phyloP scores from a whole-genome alignment of 495 filamentous ascomycete genomes.

The Aeminium ludgeri region DNA sequence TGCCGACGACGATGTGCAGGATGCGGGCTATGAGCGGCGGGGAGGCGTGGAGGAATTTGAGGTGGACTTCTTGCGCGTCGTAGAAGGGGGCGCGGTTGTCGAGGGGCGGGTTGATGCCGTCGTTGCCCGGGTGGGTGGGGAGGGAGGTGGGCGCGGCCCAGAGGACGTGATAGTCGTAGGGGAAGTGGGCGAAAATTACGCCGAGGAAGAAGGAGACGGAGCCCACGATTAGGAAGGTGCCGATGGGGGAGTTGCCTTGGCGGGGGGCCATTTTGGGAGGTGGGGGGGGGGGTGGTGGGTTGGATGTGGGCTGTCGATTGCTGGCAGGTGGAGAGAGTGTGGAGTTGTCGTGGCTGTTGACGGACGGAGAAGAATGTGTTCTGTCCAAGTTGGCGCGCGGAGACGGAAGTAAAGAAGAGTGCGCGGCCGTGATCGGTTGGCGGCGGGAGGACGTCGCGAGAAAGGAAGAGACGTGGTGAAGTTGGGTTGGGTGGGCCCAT shows the following conservation, averaged over 20 bases:
- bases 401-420: no score
- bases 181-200: constrained; percentile 91
- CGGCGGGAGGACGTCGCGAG: no score
- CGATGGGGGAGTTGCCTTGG: no score
- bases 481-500: no score
- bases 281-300: constrained; percentile 43
- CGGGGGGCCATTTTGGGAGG: no score
- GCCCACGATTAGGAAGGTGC: no score
- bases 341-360: no score
- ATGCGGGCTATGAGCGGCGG: constrained; percentile 83
- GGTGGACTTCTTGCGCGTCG: constrained; percentile 68
- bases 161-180: constrained; percentile 94
- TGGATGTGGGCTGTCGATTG: constrained; percentile 1
- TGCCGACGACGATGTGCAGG: constrained; percentile 77
- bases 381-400: no score
- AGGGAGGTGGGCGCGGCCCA: constrained; percentile 47
- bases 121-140: constrained; percentile 19
- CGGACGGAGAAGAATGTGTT: no score
- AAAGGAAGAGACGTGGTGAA: no score
- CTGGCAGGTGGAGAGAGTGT: no score
- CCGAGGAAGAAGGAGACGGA: constrained; percentile 75
- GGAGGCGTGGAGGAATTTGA: constrained; percentile 67
- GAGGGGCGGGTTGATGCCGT: constrained; percentile 10
- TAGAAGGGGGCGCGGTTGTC: constrained; percentile 34
- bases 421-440: no score